Evolutionary conservation across 495 filamentous ascomycete genomes (phyloP).

Genomic region (Lophium mytilinum): DNA sequence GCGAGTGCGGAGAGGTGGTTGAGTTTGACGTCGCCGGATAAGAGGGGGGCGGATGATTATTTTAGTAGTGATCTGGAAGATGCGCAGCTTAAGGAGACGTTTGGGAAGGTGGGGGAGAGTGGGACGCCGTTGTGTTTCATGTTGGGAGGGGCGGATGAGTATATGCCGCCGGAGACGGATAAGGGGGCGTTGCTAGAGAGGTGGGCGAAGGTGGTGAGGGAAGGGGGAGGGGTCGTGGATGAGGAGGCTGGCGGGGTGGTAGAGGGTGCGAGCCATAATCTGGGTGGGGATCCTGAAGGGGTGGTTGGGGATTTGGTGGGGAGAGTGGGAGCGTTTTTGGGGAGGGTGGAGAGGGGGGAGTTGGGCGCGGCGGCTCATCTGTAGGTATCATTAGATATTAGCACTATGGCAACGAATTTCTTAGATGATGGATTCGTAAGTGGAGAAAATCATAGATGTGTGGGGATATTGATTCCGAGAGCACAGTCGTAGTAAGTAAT

Average conservation of each 20-base stretch:
- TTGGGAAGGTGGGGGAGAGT: constrained; percentile 49
- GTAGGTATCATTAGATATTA: no score
- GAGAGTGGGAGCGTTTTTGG: constrained; percentile 51
- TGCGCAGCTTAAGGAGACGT: constrained; percentile 49
- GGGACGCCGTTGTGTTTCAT: constrained; percentile 54
- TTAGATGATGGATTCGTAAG: no score
- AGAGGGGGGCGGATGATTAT: constrained; percentile 71
- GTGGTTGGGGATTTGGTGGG: constrained; percentile 43
- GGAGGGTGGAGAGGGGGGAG: constrained; percentile 31
- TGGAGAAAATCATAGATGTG: no score
- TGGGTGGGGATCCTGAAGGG: constrained; percentile 40
- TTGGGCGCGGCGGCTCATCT: no score
- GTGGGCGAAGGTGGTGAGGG: constrained; percentile 50
- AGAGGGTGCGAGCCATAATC: constrained; percentile 53
- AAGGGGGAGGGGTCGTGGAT: constrained; percentile 41
- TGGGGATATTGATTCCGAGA: no score
- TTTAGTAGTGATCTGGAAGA: constrained; percentile 74
- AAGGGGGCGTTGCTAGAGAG: constrained; percentile 51
- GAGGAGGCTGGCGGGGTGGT: constrained; percentile 49
- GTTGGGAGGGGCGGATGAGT: constrained; percentile 66
- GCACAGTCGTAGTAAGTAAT: no score
- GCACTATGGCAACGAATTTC: no score
- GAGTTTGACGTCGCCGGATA: constrained; percentile 51
- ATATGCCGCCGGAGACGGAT: constrained; percentile 54
- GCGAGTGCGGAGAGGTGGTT: constrained; percentile 63